Evolutionary conservation across 2,329 filamentous ascomycete species (phyloP).

Genomic region (Fusarium incarnatum): DNA sequence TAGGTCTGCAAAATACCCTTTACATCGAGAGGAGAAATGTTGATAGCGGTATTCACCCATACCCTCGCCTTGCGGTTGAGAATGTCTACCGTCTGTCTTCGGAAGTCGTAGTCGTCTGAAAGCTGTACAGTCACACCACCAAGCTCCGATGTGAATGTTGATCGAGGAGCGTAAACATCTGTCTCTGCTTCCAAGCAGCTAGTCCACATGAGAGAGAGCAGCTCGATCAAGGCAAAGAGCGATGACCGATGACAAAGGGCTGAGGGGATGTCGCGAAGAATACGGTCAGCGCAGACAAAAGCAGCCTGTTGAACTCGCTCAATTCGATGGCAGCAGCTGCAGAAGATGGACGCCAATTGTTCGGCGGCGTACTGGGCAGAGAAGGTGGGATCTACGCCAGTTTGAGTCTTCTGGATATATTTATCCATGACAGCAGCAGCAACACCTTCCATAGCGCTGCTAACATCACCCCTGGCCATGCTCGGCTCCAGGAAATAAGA

Average conservation of each 20-base stretch:
- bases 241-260: constrained; percentile 90
- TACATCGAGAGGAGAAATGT: constrained; percentile 89
- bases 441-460: constrained; percentile 73
- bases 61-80: constrained; percentile 80
- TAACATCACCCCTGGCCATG: constrained; percentile 73
- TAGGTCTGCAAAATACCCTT: constrained; percentile 97
- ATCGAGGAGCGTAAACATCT: constrained; percentile 89
- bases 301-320: constrained; percentile 91
- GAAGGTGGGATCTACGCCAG: constrained; percentile 78
- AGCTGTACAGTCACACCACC: constrained; percentile 86
- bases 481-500: constrained; percentile 96
- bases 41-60: constrained; percentile 86
- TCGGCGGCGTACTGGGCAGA: constrained; percentile 91
- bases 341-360: constrained; percentile 87
- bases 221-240: constrained; percentile 90
- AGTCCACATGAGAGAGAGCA: constrained; percentile 93
- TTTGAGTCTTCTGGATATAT: constrained; percentile 81
- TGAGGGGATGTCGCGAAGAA: constrained; percentile 87
- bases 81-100: constrained; percentile 80
- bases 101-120: constrained; percentile 91
- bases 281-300: constrained; percentile 82
- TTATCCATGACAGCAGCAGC: constrained; percentile 77
- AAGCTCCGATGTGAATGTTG: constrained; percentile 80
- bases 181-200: constrained; percentile 95
- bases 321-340: constrained; percentile 92